A percentile compares a stretch with the other conserved stretches of the same genome.
Conservation (phyloP, 2,329 filamentous ascomycete genomes). For the Fusarium lyarnte region DNA sequence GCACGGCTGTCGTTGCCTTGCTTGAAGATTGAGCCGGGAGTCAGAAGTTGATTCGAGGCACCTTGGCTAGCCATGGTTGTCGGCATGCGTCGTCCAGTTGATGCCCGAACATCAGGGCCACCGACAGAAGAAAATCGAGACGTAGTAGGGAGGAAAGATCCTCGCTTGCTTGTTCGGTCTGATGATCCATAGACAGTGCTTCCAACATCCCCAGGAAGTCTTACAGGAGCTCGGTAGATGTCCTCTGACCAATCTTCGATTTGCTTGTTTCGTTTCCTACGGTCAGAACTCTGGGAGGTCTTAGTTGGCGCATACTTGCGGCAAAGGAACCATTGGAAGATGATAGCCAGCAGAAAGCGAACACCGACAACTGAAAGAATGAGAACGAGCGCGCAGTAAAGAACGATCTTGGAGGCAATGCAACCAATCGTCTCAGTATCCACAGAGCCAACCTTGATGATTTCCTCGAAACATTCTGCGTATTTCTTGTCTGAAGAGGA, state of each 20-base stretch:
- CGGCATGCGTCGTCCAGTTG: slow-evolving; percentile 65
- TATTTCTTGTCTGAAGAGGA: slow-evolving; percentile 80
- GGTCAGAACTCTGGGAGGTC: slow-evolving; percentile 83
- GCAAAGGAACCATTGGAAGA: slow-evolving; percentile 97
- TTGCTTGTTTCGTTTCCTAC: slow-evolving; percentile 86
- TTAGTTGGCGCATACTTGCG: slow-evolving; percentile 85
- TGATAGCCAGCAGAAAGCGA: slow-evolving; percentile 87
- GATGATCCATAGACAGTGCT: slow-evolving; percentile 67
- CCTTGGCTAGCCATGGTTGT: slow-evolving; percentile 96
- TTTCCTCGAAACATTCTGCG: slow-evolving; percentile 88
- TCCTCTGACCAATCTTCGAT: slow-evolving; percentile 99
- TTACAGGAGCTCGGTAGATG: slow-evolving; percentile 90
- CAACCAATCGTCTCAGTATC: slow-evolving; percentile 97
- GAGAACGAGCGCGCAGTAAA: slow-evolving; percentile 91
- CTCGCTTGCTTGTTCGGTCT: slow-evolving; percentile 81
- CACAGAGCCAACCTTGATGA: slow-evolving; percentile 94
- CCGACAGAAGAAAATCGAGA: slow-evolving; percentile 95
- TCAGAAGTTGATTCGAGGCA: slow-evolving; percentile 76
- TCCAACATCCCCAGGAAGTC: slow-evolving; percentile 78
- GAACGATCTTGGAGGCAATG: slow-evolving; percentile 95
- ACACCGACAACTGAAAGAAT: slow-evolving; percentile 88
- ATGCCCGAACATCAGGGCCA: slow-evolving; percentile 69
- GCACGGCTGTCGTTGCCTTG: slow-evolving; percentile 69
- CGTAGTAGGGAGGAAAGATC: slow-evolving; percentile 90
- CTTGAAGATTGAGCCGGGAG: slow-evolving; percentile 77